Evolutionary conservation across 2,329 filamentous ascomycete species (phyloP), one percentile per base, ranked within the genome.

Genomic region (Huntiella savannae): DNA sequence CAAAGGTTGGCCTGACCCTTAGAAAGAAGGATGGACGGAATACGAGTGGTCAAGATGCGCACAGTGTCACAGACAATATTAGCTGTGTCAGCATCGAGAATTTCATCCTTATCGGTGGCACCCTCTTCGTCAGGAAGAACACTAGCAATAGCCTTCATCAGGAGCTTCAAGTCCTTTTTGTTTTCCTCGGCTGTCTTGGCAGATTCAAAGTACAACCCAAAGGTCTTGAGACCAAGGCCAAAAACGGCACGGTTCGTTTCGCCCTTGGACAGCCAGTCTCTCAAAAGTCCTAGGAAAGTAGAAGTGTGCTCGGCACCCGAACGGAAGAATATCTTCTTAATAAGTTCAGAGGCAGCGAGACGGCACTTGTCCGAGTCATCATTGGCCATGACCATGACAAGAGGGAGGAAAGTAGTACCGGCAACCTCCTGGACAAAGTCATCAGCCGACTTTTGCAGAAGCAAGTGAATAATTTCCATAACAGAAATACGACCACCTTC

Each of bases 401-500:
- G 62, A 0, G 87, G 86, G 16, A 92, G 70, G 64, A 95, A 98
- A 57, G 86, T 83, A 15, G 77, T 81, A 1, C 75, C 75, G 0
- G 84, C 71, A 33, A 94, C 73, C 53, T 94, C 82, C 58, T 92
- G 84, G 5, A 87, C 75, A 40, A 87, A 75, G 19, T 86, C 81
- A 35, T 85, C 75, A 0, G 81, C 79, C 4, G 87, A 79, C 62
- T 95, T 96, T 52, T 75, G 77, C 16, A 96, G 67, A n/a, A 98
- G 67, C 38, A 87, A 69, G 57, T 94, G 80, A 40, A 95, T 70
- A 3, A 88, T 77, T 62, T 98, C 91, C 75, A 98, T 84, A 22
- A 95, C 84, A 1, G 87, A 95, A 50, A 94, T 70, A 34, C 92
- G 75, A 22, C 91, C 91, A 50, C 91, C 82, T 54, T 86, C 78